A percentile compares a stretch with the other conserved stretches of the same genome.
phyloP scores from a whole-genome alignment of 2,329 filamentous ascomycete genomes.

The Metarhizium anisopliae region DNA sequence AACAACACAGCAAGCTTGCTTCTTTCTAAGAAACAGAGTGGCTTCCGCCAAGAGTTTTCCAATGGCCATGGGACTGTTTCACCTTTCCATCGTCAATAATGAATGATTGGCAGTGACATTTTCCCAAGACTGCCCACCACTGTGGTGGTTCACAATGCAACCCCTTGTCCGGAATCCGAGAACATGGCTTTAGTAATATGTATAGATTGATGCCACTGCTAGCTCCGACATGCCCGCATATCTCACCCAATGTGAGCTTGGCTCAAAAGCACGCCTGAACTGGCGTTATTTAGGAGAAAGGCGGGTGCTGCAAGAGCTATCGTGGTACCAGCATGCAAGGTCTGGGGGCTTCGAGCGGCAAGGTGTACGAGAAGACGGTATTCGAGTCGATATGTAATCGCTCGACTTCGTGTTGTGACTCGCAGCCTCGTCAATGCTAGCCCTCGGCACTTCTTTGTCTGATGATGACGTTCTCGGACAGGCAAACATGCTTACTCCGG shows the following conservation, averaged over 20 bases:
- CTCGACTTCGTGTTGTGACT: not conserved
- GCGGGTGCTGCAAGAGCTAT: not conserved
- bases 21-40: not conserved
- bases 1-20: not conserved
- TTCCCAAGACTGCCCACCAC: not conserved
- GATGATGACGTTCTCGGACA: not conserved
- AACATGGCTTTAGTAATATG: not conserved
- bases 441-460: not conserved
- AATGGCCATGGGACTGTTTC: not conserved
- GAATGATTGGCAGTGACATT: not conserved
- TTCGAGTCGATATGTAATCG: not conserved
- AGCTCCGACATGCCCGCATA: no score
- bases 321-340: not conserved
- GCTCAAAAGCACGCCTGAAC: no score
- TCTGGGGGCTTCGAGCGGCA: not conserved
- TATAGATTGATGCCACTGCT: no score
- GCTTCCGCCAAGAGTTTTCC: not conserved
- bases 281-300: no score
- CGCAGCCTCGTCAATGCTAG: no score
- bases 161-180: not conserved
- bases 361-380: not conserved
- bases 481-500: no score
- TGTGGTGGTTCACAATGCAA: not conserved
- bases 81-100: not conserved
- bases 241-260: no score